These are phyloP conservation scores for Solanum virginianum DNA, from an alignment of 257 asterid species.

Conservation along the genomic window DNA sequence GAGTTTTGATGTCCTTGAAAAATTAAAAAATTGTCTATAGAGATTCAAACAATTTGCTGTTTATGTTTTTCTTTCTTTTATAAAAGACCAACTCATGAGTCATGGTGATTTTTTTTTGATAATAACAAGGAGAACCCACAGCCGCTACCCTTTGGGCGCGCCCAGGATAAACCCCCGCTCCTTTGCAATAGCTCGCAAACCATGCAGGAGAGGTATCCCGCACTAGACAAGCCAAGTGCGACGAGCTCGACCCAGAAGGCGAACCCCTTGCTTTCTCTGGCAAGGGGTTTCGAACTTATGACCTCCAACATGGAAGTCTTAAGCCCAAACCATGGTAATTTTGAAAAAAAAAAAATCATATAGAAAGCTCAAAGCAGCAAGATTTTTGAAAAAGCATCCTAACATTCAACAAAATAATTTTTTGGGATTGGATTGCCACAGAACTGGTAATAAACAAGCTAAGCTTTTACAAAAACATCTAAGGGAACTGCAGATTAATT, in stretches of 20 bases:
- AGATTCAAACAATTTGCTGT: not conserved
- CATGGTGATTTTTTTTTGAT: too few relatives aligned
- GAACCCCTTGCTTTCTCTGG: too few relatives aligned
- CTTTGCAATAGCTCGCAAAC: too few relatives aligned
- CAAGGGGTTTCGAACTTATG: too few relatives aligned
- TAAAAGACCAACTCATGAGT: not conserved
- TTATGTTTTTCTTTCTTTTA: not conserved
- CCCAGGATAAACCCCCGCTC: too few relatives aligned
- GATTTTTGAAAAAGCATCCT: not conserved
- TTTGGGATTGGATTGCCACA: not conserved
- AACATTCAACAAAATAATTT: not conserved
- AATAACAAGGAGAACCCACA: too few relatives aligned
- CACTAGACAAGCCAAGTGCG: too few relatives aligned
- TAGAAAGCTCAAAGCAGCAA: not conserved
- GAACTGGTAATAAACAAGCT: not conserved
- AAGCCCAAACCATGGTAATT: not conserved
- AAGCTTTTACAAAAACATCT: not conserved
- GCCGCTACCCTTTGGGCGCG: too few relatives aligned
- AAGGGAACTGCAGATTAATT: not conserved
- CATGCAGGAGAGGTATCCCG: too few relatives aligned
- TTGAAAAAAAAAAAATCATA: not conserved
- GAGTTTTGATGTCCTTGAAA: not conserved
- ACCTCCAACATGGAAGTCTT: too few relatives aligned
- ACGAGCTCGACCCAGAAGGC: too few relatives aligned
- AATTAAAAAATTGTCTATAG: not conserved